Percentiles rank a stretch among this genome's conserved stretches.
These are phyloP conservation scores for Oemleria cerasiformis DNA, from an alignment of 306 rosid species.

Conservation along the genomic window DNA sequence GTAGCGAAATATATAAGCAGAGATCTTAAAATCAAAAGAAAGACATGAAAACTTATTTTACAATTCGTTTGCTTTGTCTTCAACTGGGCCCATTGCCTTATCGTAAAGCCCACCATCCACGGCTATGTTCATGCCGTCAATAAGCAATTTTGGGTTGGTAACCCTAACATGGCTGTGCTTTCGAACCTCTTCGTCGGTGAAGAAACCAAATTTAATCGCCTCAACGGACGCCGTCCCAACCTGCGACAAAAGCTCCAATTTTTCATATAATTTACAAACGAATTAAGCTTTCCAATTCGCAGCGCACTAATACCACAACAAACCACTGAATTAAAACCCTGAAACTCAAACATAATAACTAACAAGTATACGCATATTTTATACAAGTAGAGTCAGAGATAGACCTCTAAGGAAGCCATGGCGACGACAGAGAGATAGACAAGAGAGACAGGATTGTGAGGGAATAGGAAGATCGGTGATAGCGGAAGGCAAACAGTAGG, in stretches of 20 bases:
- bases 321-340: background rate
- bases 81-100: conserved; percentile 71
- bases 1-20: background rate
- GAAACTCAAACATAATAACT: background rate
- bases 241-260: conserved; percentile 32
- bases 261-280: background rate
- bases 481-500: background rate
- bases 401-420: conserved; percentile 26
- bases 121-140: conserved; percentile 40
- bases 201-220: conserved; percentile 63
- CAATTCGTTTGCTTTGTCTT: conserved; percentile 35
- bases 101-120: conserved; percentile 72
- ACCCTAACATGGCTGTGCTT: conserved; percentile 54
- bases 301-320: background rate
- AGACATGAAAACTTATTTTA: conserved; percentile 24
- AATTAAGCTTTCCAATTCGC: background rate
- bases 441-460: background rate
- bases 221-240: conserved; percentile 54
- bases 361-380: background rate
- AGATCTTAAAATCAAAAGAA: background rate
- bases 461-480: background rate
- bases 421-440: background rate
- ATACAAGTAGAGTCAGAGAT: background rate
- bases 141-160: conserved; percentile 38
- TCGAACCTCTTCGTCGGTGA: conserved; percentile 52